phyloP scores from a whole-genome alignment of 2,329 filamentous ascomycete genomes.

The Cladosporium sp. region DNA sequence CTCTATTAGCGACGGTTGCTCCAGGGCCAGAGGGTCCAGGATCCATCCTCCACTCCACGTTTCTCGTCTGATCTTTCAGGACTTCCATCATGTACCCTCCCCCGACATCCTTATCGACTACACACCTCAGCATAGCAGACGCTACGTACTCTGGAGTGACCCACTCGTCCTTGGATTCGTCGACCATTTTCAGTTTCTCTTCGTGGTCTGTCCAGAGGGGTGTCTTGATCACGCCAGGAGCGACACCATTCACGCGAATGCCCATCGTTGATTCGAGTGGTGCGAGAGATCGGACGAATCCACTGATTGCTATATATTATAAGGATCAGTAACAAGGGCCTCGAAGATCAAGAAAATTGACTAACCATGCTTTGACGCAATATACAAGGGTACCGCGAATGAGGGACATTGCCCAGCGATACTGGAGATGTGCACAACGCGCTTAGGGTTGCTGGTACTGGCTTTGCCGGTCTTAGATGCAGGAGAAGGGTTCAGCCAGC shows the following conservation, averaged over 20 bases:
- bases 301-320: conserved; percentile 40
- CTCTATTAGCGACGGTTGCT: conserved; percentile 41
- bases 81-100: conserved; percentile 61
- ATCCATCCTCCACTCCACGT: conserved; percentile 55
- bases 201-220: conserved; percentile 64
- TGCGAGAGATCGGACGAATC: conserved; percentile 54
- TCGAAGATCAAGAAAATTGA: neutral
- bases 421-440: conserved; percentile 48
- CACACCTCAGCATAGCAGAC: conserved; percentile 55
- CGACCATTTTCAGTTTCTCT: conserved; percentile 58
- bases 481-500: conserved; percentile 43
- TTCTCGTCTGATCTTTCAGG: conserved; percentile 52
- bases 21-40: conserved; percentile 55
- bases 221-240: conserved; percentile 63
- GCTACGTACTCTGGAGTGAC: conserved; percentile 53
- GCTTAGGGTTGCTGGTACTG: conserved; percentile 45
- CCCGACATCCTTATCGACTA: conserved; percentile 51
- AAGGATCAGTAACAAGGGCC: neutral
- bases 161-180: conserved; percentile 55
- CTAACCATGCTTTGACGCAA: conserved; percentile 45
- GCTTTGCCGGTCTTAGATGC: conserved; percentile 36
- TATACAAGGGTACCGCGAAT: conserved; percentile 47
- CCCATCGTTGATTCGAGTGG: conserved; percentile 52
- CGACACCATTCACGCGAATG: conserved; percentile 62
- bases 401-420: conserved; percentile 48